These are phyloP conservation scores for Dichotomopilus funicola DNA, from an alignment of 2,329 filamentous ascomycete genomes.

Conservation along the genomic window DNA sequence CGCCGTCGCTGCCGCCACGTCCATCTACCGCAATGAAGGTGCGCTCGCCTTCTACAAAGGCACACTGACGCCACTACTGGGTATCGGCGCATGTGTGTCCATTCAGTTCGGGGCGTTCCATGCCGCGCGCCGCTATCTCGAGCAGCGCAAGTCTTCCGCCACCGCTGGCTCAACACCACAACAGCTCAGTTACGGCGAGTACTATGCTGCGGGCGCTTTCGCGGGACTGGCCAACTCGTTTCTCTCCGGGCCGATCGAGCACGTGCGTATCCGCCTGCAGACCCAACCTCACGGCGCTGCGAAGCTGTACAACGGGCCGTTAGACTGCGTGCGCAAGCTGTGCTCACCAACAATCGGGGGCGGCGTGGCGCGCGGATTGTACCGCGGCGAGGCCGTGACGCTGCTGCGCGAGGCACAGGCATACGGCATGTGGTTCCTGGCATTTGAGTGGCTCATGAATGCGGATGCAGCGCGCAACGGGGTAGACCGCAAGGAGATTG, in stretches of 20 bases:
- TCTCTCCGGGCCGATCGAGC: conserved; percentile 88
- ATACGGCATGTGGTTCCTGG: conserved; percentile 91
- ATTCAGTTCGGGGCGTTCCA: conserved; percentile 98
- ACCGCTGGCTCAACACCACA: conserved; percentile 32
- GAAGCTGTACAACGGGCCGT: conserved; percentile 72
- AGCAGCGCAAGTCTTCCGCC: conserved; percentile 60
- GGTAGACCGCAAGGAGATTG: conserved; percentile 68
- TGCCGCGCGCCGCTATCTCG: conserved; percentile 78
- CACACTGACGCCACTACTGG: conserved; percentile 86
- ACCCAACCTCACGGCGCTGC: conserved; percentile 85
- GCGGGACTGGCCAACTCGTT: conserved; percentile 85
- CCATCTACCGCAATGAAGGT: conserved; percentile 85
- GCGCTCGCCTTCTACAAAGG: conserved; percentile 96
- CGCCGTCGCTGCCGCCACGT: conserved; percentile 71
- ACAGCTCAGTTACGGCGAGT: conserved; percentile 71
- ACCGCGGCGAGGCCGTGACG: conserved; percentile 82
- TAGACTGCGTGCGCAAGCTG: conserved; percentile 89
- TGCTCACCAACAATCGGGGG: conserved; percentile 40
- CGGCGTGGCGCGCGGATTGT: conserved; percentile 66
- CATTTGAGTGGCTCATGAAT: conserved; percentile 97
- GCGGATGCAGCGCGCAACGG: conserved; percentile 71
- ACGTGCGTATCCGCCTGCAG: conserved; percentile 91
- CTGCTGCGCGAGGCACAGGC: conserved; percentile 84
- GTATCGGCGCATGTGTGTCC: conserved; percentile 96
- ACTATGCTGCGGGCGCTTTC: conserved; percentile 85